phyloP scores from a whole-genome alignment of 257 asterid species.

The Przewalskia tangutica region DNA sequence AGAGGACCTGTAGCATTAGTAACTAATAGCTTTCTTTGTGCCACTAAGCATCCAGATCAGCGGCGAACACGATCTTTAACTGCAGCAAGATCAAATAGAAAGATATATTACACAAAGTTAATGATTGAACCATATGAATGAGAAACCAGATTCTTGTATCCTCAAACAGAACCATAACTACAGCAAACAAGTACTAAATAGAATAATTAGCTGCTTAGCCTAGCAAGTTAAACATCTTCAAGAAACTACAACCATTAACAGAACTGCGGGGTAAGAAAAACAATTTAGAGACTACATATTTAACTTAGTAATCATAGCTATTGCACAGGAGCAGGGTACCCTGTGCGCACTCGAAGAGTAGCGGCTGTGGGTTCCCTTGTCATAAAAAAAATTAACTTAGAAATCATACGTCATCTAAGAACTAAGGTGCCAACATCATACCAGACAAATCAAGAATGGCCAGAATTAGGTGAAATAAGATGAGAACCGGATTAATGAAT shows the following conservation, averaged over 20 bases:
- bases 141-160: neutral
- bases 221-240: neutral
- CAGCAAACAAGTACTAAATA: neutral
- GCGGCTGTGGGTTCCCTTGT: too few species aligned
- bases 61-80: neutral
- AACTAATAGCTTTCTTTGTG: slow-evolving; percentile 13
- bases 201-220: neutral
- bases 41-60: slow-evolving; percentile 13
- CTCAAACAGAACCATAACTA: neutral
- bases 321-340: too few species aligned
- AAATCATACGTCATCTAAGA: neutral
- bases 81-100: slow-evolving; percentile 15
- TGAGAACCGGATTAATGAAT: neutral
- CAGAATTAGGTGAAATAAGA: neutral
- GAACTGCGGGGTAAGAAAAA: neutral
- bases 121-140: neutral
- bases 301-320: neutral
- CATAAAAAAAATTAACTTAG: neutral
- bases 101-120: neutral
- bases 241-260: neutral
- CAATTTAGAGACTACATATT: neutral
- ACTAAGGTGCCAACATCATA: neutral
- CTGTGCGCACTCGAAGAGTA: too few species aligned
- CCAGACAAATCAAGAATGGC: neutral
- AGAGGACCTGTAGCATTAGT: slow-evolving; percentile 8